Conservation (phyloP, 2,329 filamentous ascomycete species). For the Trichophyton mentagrophytes region DNA sequence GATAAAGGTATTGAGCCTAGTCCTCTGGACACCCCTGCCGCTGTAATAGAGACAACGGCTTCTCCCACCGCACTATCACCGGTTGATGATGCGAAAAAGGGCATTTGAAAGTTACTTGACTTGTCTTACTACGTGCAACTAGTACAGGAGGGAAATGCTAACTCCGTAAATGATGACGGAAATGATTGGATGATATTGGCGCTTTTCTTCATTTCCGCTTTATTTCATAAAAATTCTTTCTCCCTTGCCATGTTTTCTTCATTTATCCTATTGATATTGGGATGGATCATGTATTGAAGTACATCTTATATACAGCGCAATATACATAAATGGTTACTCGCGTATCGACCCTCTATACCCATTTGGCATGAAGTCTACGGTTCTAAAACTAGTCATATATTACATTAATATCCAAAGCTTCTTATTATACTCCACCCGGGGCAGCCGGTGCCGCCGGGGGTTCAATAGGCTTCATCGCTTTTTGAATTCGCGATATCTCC, state of each 20-base stretch:
- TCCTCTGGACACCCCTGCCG: background rate
- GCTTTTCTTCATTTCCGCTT: background rate
- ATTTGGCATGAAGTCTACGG: background rate
- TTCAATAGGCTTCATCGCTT: background rate
- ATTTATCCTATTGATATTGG: background rate
- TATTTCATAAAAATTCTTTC: background rate
- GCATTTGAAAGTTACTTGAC: background rate
- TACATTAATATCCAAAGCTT: background rate
- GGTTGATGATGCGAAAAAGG: background rate
- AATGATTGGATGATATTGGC: background rate
- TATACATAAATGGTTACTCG: slow-evolving; percentile 1
- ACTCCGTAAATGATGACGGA: background rate
- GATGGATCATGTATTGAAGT: background rate
- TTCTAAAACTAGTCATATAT: background rate
- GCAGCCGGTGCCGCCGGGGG: background rate
- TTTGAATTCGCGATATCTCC: slow-evolving; percentile 9
- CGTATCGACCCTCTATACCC: background rate
- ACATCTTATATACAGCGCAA: background rate
- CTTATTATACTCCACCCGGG: background rate
- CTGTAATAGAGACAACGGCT: background rate
- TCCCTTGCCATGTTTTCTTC: background rate
- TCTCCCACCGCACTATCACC: background rate
- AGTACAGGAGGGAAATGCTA: background rate
- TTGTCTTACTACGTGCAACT: background rate
- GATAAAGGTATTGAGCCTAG: background rate